These are phyloP conservation scores for Linnemannia schmuckeri DNA, from an alignment of 192 early-diverging fungal species.

Conservation along the genomic window DNA sequence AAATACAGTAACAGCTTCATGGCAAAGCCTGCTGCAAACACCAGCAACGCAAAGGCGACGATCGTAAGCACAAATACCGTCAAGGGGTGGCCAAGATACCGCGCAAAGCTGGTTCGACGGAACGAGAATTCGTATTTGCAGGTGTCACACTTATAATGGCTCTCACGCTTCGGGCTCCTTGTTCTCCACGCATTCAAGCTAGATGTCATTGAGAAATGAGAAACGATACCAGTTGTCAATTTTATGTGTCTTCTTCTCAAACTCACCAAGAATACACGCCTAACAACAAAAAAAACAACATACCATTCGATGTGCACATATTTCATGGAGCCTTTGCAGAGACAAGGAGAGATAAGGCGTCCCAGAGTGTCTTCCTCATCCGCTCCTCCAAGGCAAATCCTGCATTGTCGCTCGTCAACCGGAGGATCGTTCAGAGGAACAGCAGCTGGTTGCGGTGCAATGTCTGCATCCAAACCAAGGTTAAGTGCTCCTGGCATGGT, in stretches of 20 bases:
- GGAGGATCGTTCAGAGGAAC: conserved; percentile 27
- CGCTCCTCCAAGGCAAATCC: conserved; percentile 63
- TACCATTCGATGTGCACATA: conserved; percentile 65
- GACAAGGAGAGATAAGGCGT: conserved; percentile 66
- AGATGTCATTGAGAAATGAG: background rate
- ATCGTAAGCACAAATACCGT: conserved; percentile 59
- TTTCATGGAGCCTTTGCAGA: conserved; percentile 73
- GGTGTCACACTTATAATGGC: conserved; percentile 72
- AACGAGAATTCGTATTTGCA: conserved; percentile 70
- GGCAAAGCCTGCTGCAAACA: conserved; percentile 45
- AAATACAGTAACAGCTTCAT: conserved; percentile 47
- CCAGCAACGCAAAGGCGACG: conserved; percentile 26
- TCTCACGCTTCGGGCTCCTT: conserved; percentile 62
- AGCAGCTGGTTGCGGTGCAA: conserved; percentile 1
- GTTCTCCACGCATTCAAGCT: conserved; percentile 68
- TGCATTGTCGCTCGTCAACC: conserved; percentile 63
- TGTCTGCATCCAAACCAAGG: conserved; percentile 34
- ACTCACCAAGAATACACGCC: background rate
- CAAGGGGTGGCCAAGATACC: conserved; percentile 57
- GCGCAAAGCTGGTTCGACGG: conserved; percentile 64
- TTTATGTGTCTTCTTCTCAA: no score
- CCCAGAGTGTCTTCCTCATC: conserved; percentile 67
- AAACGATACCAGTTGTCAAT: background rate
- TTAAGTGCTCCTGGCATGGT: conserved; percentile 51
- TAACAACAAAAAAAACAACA: background rate